Conservation (phyloP, 148 eudicot species). For the Polygonum maritimum region DNA sequence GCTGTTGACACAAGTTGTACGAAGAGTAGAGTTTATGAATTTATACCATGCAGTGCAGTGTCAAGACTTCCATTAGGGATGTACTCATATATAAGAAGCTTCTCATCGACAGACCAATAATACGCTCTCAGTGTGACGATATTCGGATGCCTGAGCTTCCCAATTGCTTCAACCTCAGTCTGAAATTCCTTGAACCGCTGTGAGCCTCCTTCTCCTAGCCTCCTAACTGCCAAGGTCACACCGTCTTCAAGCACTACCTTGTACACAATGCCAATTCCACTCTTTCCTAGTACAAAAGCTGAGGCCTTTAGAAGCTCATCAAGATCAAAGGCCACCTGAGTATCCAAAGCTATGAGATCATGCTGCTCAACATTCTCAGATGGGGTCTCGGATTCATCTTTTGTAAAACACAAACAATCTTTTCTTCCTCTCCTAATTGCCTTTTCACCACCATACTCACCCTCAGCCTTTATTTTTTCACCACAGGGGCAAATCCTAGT, state of each 20-base stretch:
- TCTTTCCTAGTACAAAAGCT: constrained; percentile 90
- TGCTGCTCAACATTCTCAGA: constrained; percentile 78
- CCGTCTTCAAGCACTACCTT: constrained; percentile 97
- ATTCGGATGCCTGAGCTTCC: constrained; percentile 82
- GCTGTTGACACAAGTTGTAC: no score
- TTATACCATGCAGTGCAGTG: constrained; percentile 73
- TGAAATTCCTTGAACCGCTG: constrained; percentile 92
- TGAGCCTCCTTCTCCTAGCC: constrained; percentile 96
- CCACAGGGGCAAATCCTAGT: constrained; percentile 46
- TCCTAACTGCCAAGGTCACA: constrained; percentile 72
- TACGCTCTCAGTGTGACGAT: constrained; percentile 78
- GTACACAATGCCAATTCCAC: constrained; percentile 94
- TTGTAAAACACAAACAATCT: constrained; percentile 75
- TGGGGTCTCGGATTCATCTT: constrained; percentile 77
- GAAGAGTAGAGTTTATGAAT: neutral
- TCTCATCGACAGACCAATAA: constrained; percentile 97
- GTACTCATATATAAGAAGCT: constrained; percentile 84
- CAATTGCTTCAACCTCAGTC: constrained; percentile 88
- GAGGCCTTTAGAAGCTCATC: constrained; percentile 98
- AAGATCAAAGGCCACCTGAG: constrained; percentile 63
- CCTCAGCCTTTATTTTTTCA: constrained; percentile 35
- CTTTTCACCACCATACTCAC: constrained; percentile 29
- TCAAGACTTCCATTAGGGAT: constrained; percentile 70
- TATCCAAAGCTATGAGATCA: constrained; percentile 74
- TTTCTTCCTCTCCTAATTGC: constrained; percentile 35